Conservation (phyloP, 441 rosid species). For the Pelargonium fulgidum region DNA sequence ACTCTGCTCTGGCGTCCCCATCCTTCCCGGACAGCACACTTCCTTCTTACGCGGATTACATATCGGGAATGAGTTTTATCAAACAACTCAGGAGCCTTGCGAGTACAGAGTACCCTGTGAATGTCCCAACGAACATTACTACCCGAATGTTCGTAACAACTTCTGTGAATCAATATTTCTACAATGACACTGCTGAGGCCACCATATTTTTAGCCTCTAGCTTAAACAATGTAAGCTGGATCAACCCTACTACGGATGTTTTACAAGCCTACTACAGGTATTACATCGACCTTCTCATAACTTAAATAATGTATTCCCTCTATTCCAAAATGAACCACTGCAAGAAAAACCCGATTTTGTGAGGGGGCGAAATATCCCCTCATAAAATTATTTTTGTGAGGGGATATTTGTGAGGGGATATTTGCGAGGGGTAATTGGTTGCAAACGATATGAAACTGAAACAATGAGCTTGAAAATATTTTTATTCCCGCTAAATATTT, state of each 20-base stretch:
- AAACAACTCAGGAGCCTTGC: slow-evolving; percentile 30
- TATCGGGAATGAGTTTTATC: slow-evolving; percentile 25
- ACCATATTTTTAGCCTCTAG: slow-evolving; percentile 24
- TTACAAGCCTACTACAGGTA: slow-evolving; percentile 37
- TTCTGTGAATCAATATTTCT: slow-evolving; percentile 19
- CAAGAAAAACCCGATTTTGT: too few species aligned
- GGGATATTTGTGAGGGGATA: too few species aligned
- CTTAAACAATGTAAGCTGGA: slow-evolving; percentile 35
- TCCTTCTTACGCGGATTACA: slow-evolving; percentile 26
- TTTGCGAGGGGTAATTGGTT: too few species aligned
- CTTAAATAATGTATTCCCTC: too few species aligned
- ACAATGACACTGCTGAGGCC: slow-evolving; percentile 19
- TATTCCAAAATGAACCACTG: too few species aligned
- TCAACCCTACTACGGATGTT: slow-evolving; percentile 17
- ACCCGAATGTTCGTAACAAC: slow-evolving; percentile 23
- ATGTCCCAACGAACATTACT: slow-evolving; percentile 39
- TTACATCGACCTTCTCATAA: too few species aligned
- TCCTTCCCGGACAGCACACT: slow-evolving; percentile 27
- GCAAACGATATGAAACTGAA: too few species aligned
- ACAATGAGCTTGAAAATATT: too few species aligned
- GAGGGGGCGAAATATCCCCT: too few species aligned
- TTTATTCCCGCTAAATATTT: too few species aligned
- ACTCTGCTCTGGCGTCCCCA: slow-evolving; percentile 24
- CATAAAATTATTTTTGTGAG: too few species aligned
- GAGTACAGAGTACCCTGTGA: slow-evolving; percentile 30